These are phyloP conservation scores for Pisolithus albus DNA, from an alignment of 768 basidiomycete genomes.

Conservation along the genomic window DNA sequence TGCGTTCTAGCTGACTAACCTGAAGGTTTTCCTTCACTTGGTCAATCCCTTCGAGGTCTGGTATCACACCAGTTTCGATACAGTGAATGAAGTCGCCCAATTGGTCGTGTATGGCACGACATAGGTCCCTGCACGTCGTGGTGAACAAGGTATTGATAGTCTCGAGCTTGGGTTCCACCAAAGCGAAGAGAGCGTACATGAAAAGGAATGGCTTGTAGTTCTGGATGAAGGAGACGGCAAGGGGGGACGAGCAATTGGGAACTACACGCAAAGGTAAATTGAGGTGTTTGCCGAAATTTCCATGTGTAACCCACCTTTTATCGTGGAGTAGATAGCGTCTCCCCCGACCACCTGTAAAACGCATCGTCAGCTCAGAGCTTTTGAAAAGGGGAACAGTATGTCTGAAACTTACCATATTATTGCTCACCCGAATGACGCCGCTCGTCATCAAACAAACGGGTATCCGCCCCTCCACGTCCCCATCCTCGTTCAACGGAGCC, in stretches of 20 bases:
- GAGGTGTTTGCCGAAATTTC: too few relatives aligned
- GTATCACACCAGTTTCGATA: slow-evolving; percentile 13
- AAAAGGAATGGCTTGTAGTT: slow-evolving; percentile 18
- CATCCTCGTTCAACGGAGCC: too few relatives aligned
- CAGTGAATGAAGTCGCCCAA: slow-evolving; percentile 16
- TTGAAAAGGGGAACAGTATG: too few relatives aligned
- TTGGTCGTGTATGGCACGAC: slow-evolving; percentile 10
- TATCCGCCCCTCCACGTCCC: neutral
- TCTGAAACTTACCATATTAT: slow-evolving; percentile 14
- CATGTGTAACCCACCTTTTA: slow-evolving; percentile 3
- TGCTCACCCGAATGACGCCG: slow-evolving; percentile 14
- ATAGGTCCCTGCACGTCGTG: slow-evolving; percentile 17
- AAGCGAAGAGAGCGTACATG: slow-evolving; percentile 16
- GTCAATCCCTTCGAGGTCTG: neutral
- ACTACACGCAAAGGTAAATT: neutral
- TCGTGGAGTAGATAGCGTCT: slow-evolving; percentile 2
- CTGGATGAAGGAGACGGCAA: neutral
- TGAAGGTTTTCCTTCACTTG: slow-evolving; percentile 9
- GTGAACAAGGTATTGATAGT: slow-evolving; percentile 16
- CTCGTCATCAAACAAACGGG: slow-evolving; percentile 16
- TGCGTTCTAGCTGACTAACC: neutral
- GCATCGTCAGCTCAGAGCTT: neutral
- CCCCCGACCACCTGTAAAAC: slow-evolving; percentile 8
- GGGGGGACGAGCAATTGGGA: slow-evolving; percentile 10
- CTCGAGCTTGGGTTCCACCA: slow-evolving; percentile 14